phyloP scores from a whole-genome alignment of 495 filamentous ascomycete genomes.

The Cladorrhinum samala region DNA sequence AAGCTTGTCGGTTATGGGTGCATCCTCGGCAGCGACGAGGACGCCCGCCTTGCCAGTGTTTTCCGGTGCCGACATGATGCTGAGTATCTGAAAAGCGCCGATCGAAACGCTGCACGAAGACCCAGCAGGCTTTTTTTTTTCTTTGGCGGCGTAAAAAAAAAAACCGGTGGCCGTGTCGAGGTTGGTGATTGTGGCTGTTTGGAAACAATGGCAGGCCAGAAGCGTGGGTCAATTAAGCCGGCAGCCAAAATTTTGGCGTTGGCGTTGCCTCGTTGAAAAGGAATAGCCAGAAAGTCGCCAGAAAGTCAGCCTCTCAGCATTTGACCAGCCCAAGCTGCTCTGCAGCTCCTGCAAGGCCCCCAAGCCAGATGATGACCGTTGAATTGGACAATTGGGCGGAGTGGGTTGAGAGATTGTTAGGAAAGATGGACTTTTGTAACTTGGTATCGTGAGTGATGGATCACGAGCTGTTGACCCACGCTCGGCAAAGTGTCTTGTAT shows the following conservation, averaged over 20 bases:
- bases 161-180: background rate
- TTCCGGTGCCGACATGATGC: conserved; percentile 28
- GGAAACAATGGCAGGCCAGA: conserved; percentile 5
- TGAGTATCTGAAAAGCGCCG: too few species aligned
- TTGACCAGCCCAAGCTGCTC: background rate
- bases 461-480: too few species aligned
- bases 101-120: background rate
- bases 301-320: conserved; percentile 8
- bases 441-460: too few species aligned
- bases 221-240: background rate
- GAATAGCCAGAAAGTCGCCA: background rate
- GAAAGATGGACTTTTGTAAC: too few species aligned
- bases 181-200: background rate
- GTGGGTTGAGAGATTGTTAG: too few species aligned
- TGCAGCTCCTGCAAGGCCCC: conserved; percentile 2
- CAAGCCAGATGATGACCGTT: background rate
- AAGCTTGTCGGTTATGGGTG: conserved; percentile 35
- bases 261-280: background rate
- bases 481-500: too few species aligned
- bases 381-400: too few species aligned
- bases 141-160: too few species aligned
- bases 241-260: conserved; percentile 6
- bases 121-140: background rate
- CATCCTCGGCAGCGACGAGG: conserved; percentile 39
- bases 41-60: conserved; percentile 44